Conservation (phyloP, 2,329 filamentous ascomycete species). For the Claviceps purpurea region DNA sequence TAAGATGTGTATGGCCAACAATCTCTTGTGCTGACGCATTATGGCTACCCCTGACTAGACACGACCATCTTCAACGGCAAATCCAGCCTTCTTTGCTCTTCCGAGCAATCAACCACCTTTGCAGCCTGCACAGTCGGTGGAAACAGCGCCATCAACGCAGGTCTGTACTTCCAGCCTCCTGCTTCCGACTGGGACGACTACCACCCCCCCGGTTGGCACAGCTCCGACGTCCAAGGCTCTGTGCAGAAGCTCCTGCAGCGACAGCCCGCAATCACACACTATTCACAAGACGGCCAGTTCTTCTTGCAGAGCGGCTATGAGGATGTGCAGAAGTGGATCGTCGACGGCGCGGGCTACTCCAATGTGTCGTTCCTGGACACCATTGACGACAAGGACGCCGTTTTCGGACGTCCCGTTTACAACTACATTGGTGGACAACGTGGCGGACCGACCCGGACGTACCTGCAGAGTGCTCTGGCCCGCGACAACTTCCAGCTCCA, state of each 20-base stretch:
- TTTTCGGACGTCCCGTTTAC: slow-evolving; percentile 34
- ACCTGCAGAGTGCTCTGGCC: slow-evolving; percentile 31
- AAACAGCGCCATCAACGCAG: slow-evolving; percentile 39
- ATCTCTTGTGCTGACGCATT: neutral
- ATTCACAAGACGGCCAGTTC: slow-evolving; percentile 29
- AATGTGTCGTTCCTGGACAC: slow-evolving; percentile 33
- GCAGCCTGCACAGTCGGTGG: slow-evolving; percentile 39
- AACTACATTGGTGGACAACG: slow-evolving; percentile 35
- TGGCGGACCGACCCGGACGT: slow-evolving; percentile 34
- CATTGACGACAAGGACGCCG: slow-evolving; percentile 30
- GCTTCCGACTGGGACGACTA: slow-evolving; percentile 38
- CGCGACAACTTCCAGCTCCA: slow-evolving; percentile 30
- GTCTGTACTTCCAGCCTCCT: slow-evolving; percentile 39
- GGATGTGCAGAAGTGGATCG: slow-evolving; percentile 34
- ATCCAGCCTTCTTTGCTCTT: slow-evolving; percentile 26
- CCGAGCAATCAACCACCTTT: slow-evolving; percentile 25
- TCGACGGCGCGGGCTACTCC: slow-evolving; percentile 31
- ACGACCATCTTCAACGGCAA: slow-evolving; percentile 33
- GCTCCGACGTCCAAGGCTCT: slow-evolving; percentile 30
- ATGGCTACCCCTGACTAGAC: slow-evolving; percentile 21
- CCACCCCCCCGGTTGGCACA: slow-evolving; percentile 37
- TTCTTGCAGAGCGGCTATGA: slow-evolving; percentile 31
- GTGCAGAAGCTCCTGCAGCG: slow-evolving; percentile 29
- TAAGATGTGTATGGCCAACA: neutral
- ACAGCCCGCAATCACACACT: slow-evolving; percentile 29